A percentile compares a stretch with the other conserved stretches of the same genome.
Conservation (phyloP, 345 rosid genomes). For the Moricandia moricandioides region DNA sequence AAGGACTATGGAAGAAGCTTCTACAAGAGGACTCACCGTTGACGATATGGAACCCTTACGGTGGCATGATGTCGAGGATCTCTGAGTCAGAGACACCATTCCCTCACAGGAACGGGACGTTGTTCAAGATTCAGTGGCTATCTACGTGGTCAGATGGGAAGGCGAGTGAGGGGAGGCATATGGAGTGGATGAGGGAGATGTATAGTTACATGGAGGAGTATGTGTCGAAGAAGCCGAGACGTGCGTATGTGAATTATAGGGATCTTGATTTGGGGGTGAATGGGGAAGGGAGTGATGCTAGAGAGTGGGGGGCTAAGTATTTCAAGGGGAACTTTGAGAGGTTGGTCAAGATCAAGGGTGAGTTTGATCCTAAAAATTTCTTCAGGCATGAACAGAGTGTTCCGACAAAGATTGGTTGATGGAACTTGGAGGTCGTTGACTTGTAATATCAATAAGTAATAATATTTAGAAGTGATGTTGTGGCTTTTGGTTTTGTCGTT, state of each 20-base stretch:
- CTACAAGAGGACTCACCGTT: constrained; percentile 22
- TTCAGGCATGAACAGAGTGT: constrained; percentile 63
- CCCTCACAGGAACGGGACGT: constrained; percentile 36
- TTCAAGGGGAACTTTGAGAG: constrained; percentile 51
- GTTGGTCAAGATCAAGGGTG: constrained; percentile 45
- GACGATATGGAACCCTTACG: constrained; percentile 39
- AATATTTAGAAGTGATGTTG: not conserved
- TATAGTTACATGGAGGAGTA: constrained; percentile 37
- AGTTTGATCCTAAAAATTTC: constrained; percentile 57
- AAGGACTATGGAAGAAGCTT: constrained; percentile 34
- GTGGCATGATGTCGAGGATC: constrained; percentile 39
- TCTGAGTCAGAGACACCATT: constrained; percentile 36
- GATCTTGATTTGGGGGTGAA: constrained; percentile 40
- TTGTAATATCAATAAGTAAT: not conserved
- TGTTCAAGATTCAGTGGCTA: constrained; percentile 39
- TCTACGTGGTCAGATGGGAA: constrained; percentile 28
- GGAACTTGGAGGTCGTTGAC: not conserved
- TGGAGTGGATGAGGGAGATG: constrained; percentile 37
- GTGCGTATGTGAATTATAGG: constrained; percentile 37
- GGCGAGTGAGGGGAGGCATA: constrained; percentile 28
- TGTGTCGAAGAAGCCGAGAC: constrained; percentile 30
- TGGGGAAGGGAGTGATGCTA: constrained; percentile 31
- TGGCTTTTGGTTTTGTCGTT: constrained; percentile 10
- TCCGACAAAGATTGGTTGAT: constrained; percentile 37
- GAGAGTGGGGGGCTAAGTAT: constrained; percentile 55